Percentiles rank a stretch among this genome's conserved stretches.
phyloP scores from a whole-genome alignment of 768 basidiomycete genomes.

The Hericium erinaceus region DNA sequence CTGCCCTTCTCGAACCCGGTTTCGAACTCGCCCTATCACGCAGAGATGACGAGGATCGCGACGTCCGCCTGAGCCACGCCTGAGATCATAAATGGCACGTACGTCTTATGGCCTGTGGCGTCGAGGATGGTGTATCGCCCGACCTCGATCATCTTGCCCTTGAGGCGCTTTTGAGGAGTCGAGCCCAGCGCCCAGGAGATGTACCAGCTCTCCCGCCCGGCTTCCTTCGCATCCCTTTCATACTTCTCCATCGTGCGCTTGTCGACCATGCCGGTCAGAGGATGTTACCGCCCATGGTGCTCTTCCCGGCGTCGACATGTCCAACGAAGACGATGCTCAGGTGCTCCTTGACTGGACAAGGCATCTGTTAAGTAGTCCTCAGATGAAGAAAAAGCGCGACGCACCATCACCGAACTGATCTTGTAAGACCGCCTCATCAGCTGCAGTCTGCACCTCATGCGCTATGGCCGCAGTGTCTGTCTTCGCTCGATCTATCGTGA shows the following conservation, averaged over 20 bases:
- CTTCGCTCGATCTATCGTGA: conserved; percentile 70
- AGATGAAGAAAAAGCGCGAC: conserved; percentile 14
- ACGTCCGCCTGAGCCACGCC: conserved; percentile 98
- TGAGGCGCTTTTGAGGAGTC: conserved; percentile 88
- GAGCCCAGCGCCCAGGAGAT: conserved; percentile 98
- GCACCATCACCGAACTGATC: conserved; percentile 81
- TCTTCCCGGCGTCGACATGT: conserved; percentile 99
- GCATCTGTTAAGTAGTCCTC: neutral
- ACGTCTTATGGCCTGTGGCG: conserved; percentile 98
- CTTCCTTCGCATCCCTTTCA: conserved; percentile 95
- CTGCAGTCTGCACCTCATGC: conserved; percentile 68
- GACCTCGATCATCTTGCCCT: conserved; percentile 98
- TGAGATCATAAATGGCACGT: conserved; percentile 95
- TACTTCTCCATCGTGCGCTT: conserved; percentile 99
- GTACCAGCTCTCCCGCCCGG: conserved; percentile 96
- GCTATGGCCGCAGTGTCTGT: conserved; percentile 71
- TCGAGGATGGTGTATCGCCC: conserved; percentile 98
- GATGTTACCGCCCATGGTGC: conserved; percentile 94
- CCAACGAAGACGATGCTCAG: conserved; percentile 97
- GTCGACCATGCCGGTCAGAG: conserved; percentile 92
- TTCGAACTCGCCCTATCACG: conserved; percentile 98
- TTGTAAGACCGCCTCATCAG: conserved; percentile 72
- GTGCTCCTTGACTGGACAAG: conserved; percentile 69
- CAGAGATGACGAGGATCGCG: conserved; percentile 92
- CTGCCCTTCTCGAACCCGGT: conserved; percentile 98